Evolutionary conservation across 2,329 filamentous ascomycete genomes (phyloP), one percentile per base, ranked within the genome.

Genomic region (Fusarium nygamai): DNA sequence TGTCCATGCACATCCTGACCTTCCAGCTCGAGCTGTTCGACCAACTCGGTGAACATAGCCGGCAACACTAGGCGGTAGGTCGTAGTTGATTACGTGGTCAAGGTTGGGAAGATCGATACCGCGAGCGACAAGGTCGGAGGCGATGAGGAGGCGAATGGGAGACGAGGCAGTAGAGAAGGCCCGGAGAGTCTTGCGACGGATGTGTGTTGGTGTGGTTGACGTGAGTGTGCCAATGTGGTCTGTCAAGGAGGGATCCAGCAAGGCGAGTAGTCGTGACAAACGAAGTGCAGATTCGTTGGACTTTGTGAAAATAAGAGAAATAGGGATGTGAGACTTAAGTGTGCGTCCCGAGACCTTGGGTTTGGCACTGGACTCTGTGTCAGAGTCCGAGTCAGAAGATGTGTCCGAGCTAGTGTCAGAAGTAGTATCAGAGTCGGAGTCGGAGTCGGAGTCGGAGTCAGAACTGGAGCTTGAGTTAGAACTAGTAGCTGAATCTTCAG

Each of bases 1-100:
- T 0, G 95, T 98, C 94, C 95, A 98, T 2, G 96, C 94, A 54
- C 91, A 88, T 4, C 96, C 96, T 3, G 84, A 76, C 62, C 91
- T 90, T 3, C 93, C 94, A 0, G 94, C 96, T 80, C 95, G 89
- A 2, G 96, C 96, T 2, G 96, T 98, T 64, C 96, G 91, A 43
- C 96, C 96, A 4, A 98, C 94, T 46, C 96, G 92, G 81, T 98
- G 96, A 9, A 98, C 91, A 78, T 98, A 98, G 31, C 91, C 92
- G 11, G 92, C 93, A 39, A 95, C 85, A 78, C 92, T 95, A 9
- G 91, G 88, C 0, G 96, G 96, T 59, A 98, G 88, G 81, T 98
- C 96, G 85, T 98, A 98, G 84, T 98, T 98, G 83, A 98, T 86
- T 53, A 98, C 94, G 79, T 97, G 93, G 41, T 92, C 91, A 53